Evolutionary conservation across 2,329 filamentous ascomycete genomes (phyloP).

Genomic region (Hawksworthiomyces lignivorus): DNA sequence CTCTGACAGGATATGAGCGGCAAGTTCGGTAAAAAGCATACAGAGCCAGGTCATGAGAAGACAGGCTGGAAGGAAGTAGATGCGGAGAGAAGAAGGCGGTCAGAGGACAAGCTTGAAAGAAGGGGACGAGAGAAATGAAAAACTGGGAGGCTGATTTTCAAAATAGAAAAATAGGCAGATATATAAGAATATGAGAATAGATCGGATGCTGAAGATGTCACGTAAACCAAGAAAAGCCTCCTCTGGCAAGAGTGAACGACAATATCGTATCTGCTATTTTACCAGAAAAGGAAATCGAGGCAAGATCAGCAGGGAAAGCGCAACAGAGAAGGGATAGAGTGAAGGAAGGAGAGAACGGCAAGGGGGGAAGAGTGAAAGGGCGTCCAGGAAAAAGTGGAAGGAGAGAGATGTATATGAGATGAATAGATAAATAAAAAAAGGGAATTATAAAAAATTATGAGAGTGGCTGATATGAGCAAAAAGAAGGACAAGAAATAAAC

Average conservation of each 20-base stretch:
- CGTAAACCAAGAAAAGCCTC: conserved; percentile 1
- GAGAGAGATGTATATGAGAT: too few species aligned
- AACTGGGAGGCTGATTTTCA: too few species aligned
- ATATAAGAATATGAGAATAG: not conserved
- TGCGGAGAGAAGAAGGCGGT: not conserved
- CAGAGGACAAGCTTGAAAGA: not conserved
- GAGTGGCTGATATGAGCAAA: too few species aligned
- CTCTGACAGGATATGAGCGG: not conserved
- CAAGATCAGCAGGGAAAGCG: not conserved
- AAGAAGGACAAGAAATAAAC: too few species aligned
- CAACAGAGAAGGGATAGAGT: not conserved
- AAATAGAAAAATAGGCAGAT: not conserved
- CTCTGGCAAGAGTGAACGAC: too few species aligned
- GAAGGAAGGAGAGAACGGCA: not conserved
- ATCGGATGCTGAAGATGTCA: not conserved
- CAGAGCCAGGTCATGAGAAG: not conserved
- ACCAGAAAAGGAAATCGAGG: not conserved
- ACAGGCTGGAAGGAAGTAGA: not conserved
- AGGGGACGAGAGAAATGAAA: too few species aligned
- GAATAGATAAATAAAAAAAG: too few species aligned
- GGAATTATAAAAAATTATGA: too few species aligned
- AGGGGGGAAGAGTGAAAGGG: too few species aligned
- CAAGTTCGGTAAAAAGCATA: not conserved
- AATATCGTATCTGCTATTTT: too few species aligned
- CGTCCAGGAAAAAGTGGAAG: too few species aligned